phyloP scores from a whole-genome alignment of 352 stramenopile genomes.

The Pythium pyrilobum region DNA sequence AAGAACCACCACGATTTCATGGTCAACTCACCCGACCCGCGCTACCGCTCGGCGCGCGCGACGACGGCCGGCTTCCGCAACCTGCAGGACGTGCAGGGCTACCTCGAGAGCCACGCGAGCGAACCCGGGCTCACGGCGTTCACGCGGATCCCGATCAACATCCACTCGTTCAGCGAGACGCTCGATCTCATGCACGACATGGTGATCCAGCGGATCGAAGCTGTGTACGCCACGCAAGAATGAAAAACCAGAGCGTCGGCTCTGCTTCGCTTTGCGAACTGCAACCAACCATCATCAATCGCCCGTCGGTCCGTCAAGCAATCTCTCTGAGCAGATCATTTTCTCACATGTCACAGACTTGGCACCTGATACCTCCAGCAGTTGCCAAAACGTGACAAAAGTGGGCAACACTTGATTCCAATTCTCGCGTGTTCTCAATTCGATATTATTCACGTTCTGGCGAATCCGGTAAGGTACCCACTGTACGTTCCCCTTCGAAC shows the following conservation, averaged over 20 bases:
- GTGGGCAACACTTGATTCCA: too few species aligned
- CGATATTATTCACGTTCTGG: too few species aligned
- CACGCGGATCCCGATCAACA: slow-evolving; percentile 72
- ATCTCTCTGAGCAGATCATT: not conserved
- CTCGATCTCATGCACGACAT: slow-evolving; percentile 83
- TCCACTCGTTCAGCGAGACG: slow-evolving; percentile 84
- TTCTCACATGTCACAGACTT: slow-evolving; percentile 14
- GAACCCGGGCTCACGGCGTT: slow-evolving; percentile 54
- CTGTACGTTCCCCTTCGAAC: not conserved
- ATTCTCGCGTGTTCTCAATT: too few species aligned
- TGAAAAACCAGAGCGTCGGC: not conserved
- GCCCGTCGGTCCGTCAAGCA: too few species aligned
- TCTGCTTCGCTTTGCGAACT: too few species aligned
- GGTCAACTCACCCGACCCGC: slow-evolving; percentile 72
- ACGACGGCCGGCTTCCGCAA: slow-evolving; percentile 58
- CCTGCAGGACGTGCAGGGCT: slow-evolving; percentile 75
- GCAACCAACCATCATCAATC: too few species aligned
- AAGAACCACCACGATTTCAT: slow-evolving; percentile 76
- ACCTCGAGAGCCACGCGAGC: slow-evolving; percentile 44
- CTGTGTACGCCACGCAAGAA: slow-evolving; percentile 42
- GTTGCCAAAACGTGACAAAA: not conserved
- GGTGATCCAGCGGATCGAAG: slow-evolving; percentile 79
- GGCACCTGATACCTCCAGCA: not conserved
- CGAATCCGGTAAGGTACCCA: not conserved
- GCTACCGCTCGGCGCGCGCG: slow-evolving; percentile 58